Base-by-base conservation (phyloP, 1,284 basidiomycete species). In the Marasmius tenuissimus region DNA sequence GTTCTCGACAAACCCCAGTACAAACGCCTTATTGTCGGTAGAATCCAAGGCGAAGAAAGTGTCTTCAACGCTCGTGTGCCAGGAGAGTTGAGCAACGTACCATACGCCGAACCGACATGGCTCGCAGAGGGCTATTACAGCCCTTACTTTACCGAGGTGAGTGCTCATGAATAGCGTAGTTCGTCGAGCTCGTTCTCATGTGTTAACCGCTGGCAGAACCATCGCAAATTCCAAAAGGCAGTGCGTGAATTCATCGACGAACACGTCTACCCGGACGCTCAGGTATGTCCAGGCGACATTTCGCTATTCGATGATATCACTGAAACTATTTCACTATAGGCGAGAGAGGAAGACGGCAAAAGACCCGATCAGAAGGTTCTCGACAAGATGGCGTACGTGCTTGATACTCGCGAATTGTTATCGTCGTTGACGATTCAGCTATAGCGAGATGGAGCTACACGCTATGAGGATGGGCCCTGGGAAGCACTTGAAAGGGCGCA, bases 381-480 rank as follows among this genome's bases (percentile, higher is more conserved):
- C 45, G 85, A 90, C 65, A 84, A 85, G 69, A 89, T 92, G 88
- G 84, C 86, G 85, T 88, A 72, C 54, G 84, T 77, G 11, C 34
- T n/a, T 2, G 9, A 62, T 14, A 37, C 16, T 27, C 3, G 8
- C 40, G 51, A 3, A 37, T 37, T 14, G 11, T 18, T 42, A 5
- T 35, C 18, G n/a, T 37, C 33, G 27, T n/a, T 20, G 18, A 42
- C 35, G 16, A 14, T 42, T 7, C 33, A 18, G 7, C 11, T 20
- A 52, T 39, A 91, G 88, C 2, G 85, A 83, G 63, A 61, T 87
- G 57, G 88, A 94, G 66, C 69, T 96, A 60, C 88, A 93, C 72
- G 91, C 93, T 3, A 97, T 97, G 95, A 87, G 94, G 55, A 79
- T 98, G 74, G 96, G 96, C 8, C 90, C 89, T 18, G 90, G 90